Conservation (phyloP, 2,329 filamentous ascomycete genomes). For the Pseudopyricularia javanii region DNA sequence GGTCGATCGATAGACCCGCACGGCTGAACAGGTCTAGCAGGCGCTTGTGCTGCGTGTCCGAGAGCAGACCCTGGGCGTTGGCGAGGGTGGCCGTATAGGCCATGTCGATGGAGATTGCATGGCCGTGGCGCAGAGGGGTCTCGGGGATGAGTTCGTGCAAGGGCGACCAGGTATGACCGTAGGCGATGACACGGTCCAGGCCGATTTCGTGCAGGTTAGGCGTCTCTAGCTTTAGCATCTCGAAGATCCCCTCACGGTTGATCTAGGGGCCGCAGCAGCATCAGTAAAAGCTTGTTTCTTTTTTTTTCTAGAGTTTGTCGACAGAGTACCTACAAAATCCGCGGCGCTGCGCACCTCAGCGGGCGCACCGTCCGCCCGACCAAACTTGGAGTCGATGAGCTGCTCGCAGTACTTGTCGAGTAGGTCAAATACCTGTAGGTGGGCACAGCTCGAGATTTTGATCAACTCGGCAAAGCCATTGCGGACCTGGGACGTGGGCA, state of each 20-base stretch:
- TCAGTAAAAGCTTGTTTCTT: not conserved
- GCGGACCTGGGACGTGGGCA: conserved; percentile 55
- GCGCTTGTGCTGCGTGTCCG: conserved; percentile 45
- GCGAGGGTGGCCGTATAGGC: conserved; percentile 61
- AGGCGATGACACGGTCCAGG: conserved; percentile 60
- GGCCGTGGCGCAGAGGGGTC: conserved; percentile 57
- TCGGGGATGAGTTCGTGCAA: conserved; percentile 59
- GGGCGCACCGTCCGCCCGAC: conserved; percentile 42
- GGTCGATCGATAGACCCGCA: conserved; percentile 60
- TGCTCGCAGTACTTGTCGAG: conserved; percentile 59
- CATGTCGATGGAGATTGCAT: conserved; percentile 43
- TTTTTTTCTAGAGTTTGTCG: not conserved
- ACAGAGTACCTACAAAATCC: conserved; percentile 23
- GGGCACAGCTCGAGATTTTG: conserved; percentile 62
- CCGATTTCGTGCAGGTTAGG: conserved; percentile 64
- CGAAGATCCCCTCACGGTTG: conserved; percentile 55
- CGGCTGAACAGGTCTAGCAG: conserved; percentile 57
- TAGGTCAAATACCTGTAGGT: conserved; percentile 52
- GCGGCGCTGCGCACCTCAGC: conserved; percentile 46
- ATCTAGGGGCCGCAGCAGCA: conserved; percentile 28
- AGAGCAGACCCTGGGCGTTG: conserved; percentile 47
- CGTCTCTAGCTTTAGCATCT: conserved; percentile 64
- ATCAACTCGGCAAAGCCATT: conserved; percentile 67
- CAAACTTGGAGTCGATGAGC: conserved; percentile 53
- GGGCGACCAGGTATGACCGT: conserved; percentile 64